phyloP scores from a whole-genome alignment of 176 grass and related monocot species.

The Avena atlantica region DNA sequence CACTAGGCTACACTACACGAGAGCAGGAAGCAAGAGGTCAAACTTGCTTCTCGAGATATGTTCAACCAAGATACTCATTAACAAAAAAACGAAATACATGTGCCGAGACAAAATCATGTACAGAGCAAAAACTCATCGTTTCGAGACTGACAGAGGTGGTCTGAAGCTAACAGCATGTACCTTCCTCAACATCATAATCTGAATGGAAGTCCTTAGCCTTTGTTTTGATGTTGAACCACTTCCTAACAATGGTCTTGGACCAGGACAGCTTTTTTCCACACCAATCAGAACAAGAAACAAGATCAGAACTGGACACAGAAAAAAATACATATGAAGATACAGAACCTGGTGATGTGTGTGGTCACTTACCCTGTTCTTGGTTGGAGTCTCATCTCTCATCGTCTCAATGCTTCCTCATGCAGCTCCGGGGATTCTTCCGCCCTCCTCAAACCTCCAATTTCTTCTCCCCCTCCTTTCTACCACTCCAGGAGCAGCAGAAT shows the following conservation, averaged over 20 bases:
- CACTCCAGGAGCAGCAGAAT: conserved; percentile 13
- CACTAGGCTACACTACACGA: background rate
- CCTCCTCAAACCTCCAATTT: conserved; percentile 40
- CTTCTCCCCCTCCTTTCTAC: background rate
- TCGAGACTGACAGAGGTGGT: background rate
- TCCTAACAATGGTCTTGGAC: conserved; percentile 90
- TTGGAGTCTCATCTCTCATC: conserved; percentile 91
- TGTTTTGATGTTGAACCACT: conserved; percentile 96
- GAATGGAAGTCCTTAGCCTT: conserved; percentile 80
- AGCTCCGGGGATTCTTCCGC: conserved; percentile 40
- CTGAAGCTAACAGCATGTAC: conserved; percentile 47
- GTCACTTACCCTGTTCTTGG: conserved; percentile 71
- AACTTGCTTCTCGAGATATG: conserved; percentile 35
- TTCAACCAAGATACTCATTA: background rate
- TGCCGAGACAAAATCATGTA: too few species aligned
- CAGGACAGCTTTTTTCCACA: conserved; percentile 86
- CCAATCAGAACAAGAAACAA: conserved; percentile 41
- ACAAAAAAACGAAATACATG: too few species aligned
- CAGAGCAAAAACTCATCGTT: background rate
- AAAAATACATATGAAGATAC: conserved; percentile 18
- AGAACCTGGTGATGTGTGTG: conserved; percentile 26
- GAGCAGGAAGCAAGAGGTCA: conserved; percentile 26
- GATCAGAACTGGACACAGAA: conserved; percentile 32
- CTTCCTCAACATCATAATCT: conserved; percentile 67
- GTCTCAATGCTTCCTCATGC: conserved; percentile 74